Percentiles rank a stretch among this genome's conserved stretches.
These are phyloP conservation scores for Tricholoma sp. DNA, from an alignment of 768 basidiomycete species.

Conservation along the genomic window DNA sequence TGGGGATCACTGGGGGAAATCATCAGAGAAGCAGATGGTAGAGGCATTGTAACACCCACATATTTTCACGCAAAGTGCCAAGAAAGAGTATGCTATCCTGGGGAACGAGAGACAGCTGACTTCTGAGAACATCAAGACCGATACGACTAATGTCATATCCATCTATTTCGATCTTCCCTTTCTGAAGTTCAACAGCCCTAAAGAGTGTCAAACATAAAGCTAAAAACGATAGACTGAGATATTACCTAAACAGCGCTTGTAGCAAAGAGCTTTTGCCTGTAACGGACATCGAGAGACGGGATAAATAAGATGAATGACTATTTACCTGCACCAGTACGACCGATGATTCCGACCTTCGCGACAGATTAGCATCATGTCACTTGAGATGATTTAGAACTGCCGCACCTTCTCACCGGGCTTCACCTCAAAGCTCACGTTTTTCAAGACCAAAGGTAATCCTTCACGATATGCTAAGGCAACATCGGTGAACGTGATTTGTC, in stretches of 20 bases:
- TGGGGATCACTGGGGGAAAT: constrained; percentile 43
- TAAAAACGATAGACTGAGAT: background rate
- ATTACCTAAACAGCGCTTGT: constrained; percentile 51
- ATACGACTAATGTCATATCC: constrained; percentile 44
- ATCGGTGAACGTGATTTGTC: constrained; percentile 49
- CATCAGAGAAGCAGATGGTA: background rate
- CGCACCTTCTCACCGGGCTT: constrained; percentile 60
- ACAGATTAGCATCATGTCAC: background rate
- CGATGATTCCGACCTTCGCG: constrained; percentile 39
- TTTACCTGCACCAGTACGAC: constrained; percentile 41
- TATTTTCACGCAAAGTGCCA: constrained; percentile 39
- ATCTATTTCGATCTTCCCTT: constrained; percentile 56
- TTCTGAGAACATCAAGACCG: constrained; percentile 48
- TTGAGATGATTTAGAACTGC: background rate
- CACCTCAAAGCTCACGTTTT: constrained; percentile 52
- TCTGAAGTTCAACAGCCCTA: constrained; percentile 55
- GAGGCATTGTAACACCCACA: constrained; percentile 17
- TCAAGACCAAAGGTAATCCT: constrained; percentile 60
- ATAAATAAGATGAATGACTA: background rate
- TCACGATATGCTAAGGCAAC: constrained; percentile 54
- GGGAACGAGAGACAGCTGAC: constrained; percentile 60
- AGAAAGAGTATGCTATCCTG: constrained; percentile 54
- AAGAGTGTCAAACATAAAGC: background rate
- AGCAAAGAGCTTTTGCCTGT: constrained; percentile 51
- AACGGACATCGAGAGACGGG: constrained; percentile 1